Percentiles rank a stretch among this genome's conserved stretches.
Evolutionary conservation across 2,329 filamentous ascomycete genomes (phyloP).

Genomic region (Colletotrichum sublineola): DNA sequence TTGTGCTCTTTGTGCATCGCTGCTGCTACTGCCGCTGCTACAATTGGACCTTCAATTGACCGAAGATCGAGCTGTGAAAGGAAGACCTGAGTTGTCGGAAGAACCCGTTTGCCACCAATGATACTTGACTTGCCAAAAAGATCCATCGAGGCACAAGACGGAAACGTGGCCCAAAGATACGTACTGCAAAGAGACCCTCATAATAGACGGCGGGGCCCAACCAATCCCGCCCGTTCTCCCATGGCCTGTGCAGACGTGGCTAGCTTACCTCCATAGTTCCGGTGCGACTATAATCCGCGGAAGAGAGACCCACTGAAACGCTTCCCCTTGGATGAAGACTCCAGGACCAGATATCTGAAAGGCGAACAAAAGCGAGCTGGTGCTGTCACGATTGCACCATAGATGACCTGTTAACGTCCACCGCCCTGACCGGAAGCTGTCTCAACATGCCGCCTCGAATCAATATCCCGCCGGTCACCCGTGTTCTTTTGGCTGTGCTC

Average conservation of each 20-base stretch:
- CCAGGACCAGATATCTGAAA: conserved; percentile 22
- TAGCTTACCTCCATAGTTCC: background rate
- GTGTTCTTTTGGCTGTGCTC: conserved; percentile 81
- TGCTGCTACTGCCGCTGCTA: conserved; percentile 4
- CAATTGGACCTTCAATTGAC: background rate
- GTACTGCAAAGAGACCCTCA: conserved; percentile 32
- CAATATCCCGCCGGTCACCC: conserved; percentile 93
- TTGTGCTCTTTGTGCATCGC: conserved; percentile 33
- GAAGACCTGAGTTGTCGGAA: background rate
- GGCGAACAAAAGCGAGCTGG: conserved; percentile 30
- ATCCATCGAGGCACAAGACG: conserved; percentile 3
- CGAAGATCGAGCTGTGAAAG: conserved; percentile 2
- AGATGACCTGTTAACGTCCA: conserved; percentile 37
- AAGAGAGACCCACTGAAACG: conserved; percentile 21
- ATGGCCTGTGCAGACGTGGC: conserved; percentile 26
- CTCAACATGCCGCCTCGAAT: conserved; percentile 81
- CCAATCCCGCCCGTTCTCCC: conserved; percentile 7
- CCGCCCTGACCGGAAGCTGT: conserved; percentile 36
- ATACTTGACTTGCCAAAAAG: conserved; percentile 8
- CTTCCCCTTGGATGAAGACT: conserved; percentile 30
- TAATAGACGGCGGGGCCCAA: conserved; percentile 30
- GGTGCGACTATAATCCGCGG: conserved; percentile 19
- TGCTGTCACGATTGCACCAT: conserved; percentile 34
- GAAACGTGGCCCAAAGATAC: conserved; percentile 17
- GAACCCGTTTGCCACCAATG: background rate